Evolutionary conservation across 1,139 yeast genomes (phyloP).

Genomic region (Suhomyces bolitotheri): DNA sequence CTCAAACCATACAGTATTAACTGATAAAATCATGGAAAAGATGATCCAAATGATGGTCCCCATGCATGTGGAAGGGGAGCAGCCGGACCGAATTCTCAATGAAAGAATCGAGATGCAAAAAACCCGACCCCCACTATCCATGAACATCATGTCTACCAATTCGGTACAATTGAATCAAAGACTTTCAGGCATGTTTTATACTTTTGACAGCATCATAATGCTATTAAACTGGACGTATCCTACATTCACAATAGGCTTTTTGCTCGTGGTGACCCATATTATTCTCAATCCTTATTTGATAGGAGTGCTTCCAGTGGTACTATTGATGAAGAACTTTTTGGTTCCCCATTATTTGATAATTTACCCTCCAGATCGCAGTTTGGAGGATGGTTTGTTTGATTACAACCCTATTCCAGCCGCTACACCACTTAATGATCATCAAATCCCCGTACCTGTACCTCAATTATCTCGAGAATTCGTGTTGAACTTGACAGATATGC

Average conservation of each 20-base stretch:
- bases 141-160: constrained; percentile 69
- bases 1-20: constrained; percentile 31
- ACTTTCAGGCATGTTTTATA: constrained; percentile 58
- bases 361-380: constrained; percentile 38
- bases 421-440: constrained; percentile 48
- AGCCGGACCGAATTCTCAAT: constrained; percentile 37
- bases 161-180: constrained; percentile 67
- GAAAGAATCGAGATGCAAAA: constrained; percentile 60
- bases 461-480: constrained; percentile 78
- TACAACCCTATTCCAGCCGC: constrained; percentile 55
- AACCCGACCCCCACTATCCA: constrained; percentile 66
- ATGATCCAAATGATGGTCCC: constrained; percentile 72
- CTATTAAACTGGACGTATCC: constrained; percentile 68
- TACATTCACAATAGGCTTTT: constrained; percentile 57
- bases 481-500: constrained; percentile 78
- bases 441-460: constrained; percentile 71
- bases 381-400: constrained; percentile 25
- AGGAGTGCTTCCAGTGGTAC: constrained; percentile 54
- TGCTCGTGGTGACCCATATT: constrained; percentile 55
- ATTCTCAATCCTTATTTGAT: constrained; percentile 64
- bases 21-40: constrained; percentile 72
- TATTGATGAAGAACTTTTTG: constrained; percentile 56
- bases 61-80: constrained; percentile 49
- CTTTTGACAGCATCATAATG: constrained; percentile 55
- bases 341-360: constrained; percentile 65